Evolutionary conservation across 306 rosid species (phyloP).

Genomic region (Acacia acuminata): DNA sequence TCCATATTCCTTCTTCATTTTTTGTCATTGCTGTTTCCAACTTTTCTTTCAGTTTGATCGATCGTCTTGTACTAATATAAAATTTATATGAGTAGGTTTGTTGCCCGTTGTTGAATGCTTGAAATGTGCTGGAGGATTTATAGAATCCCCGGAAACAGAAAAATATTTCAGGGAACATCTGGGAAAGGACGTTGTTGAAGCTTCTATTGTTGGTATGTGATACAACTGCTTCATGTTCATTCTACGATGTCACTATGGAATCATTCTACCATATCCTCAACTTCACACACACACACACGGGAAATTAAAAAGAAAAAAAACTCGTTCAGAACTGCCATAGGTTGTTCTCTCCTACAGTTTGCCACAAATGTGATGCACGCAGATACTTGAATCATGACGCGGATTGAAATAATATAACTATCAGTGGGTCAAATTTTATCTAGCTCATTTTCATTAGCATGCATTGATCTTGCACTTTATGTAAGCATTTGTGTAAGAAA

Average conservation of each 20-base stretch:
- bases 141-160: slow-evolving; percentile 61
- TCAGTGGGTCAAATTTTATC: not conserved
- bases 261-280: slow-evolving; percentile 18
- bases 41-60: slow-evolving; percentile 17
- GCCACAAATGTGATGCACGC: slow-evolving; percentile 6
- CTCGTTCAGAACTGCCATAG: not conserved
- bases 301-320: not conserved
- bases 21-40: slow-evolving; percentile 1
- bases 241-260: slow-evolving; percentile 2
- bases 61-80: slow-evolving; percentile 30
- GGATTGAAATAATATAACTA: not conserved
- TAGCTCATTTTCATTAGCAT: slow-evolving; percentile 2
- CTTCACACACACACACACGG: not conserved
- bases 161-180: slow-evolving; percentile 44
- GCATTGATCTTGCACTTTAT: slow-evolving; percentile 1
- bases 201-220: slow-evolving; percentile 63
- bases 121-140: slow-evolving; percentile 58
- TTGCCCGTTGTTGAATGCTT: slow-evolving; percentile 71
- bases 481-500: not conserved
- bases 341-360: slow-evolving; percentile 1
- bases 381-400: slow-evolving; percentile 14
- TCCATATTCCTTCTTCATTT: not conserved
- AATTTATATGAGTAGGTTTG: slow-evolving; percentile 55
- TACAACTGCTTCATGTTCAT: slow-evolving; percentile 24
- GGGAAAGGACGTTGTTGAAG: slow-evolving; percentile 59